These are phyloP conservation scores for Rhodotorula graminis DNA, from an alignment of 768 basidiomycete species.

Conservation along the genomic window DNA sequence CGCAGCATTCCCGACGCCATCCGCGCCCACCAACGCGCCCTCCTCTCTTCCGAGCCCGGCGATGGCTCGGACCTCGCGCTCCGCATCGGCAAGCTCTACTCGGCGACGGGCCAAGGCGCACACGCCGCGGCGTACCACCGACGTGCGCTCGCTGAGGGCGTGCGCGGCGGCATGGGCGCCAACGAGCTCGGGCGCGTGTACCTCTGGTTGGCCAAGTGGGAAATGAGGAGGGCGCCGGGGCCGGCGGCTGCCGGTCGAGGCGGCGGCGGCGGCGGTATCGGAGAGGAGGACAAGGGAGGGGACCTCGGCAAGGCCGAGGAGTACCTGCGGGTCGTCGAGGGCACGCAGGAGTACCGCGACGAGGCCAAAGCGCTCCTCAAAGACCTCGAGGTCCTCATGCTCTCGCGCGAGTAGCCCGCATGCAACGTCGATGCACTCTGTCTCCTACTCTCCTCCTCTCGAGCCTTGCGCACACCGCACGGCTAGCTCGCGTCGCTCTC, in stretches of 20 bases:
- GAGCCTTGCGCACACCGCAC: no score
- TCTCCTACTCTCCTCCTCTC: no score
- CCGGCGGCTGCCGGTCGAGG: no score
- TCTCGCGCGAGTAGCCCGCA: conserved; percentile 21
- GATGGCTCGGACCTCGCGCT: conserved; percentile 44
- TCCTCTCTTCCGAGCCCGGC: conserved; percentile 47
- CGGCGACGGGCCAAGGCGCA: conserved; percentile 60
- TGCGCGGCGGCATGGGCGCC: conserved; percentile 1
- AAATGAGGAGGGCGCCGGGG: conserved; percentile 15
- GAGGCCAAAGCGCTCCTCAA: conserved; percentile 33
- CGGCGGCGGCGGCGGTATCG: background rate
- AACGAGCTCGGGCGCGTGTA: conserved; percentile 22
- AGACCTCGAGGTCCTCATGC: conserved; percentile 26
- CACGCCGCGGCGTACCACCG: conserved; percentile 76
- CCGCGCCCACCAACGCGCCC: conserved; percentile 82
- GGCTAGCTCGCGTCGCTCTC: no score
- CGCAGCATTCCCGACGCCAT: conserved; percentile 78
- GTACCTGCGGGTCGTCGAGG: conserved; percentile 14
- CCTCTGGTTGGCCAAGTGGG: conserved; percentile 32
- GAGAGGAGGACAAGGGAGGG: background rate
- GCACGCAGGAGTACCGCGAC: conserved; percentile 31
- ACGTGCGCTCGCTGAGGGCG: conserved; percentile 51
- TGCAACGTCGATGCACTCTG: background rate
- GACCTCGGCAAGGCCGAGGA: conserved; percentile 28
- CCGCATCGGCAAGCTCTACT: conserved; percentile 69